These are phyloP conservation scores for Neopestalotiopsis rosae DNA, from an alignment of 2,329 filamentous ascomycete genomes.

Conservation along the genomic window DNA sequence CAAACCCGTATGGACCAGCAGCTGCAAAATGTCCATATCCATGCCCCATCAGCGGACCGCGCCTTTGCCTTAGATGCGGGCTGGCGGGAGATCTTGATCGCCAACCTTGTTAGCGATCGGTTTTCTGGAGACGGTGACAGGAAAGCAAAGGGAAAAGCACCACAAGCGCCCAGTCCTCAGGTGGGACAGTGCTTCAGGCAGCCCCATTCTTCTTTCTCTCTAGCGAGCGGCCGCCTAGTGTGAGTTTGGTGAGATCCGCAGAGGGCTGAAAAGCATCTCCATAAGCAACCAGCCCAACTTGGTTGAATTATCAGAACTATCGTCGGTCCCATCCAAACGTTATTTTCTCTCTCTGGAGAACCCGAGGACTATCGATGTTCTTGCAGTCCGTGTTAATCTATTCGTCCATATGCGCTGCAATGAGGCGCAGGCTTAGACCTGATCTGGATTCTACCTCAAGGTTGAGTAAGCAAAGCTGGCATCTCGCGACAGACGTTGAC, in stretches of 20 bases:
- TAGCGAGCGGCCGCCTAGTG: neutral
- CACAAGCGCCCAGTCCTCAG: neutral
- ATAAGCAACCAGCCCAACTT: neutral
- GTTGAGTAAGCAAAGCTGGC: neutral
- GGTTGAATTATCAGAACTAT: neutral
- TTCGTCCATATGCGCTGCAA: neutral
- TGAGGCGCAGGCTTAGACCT: neutral
- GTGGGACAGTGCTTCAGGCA: neutral
- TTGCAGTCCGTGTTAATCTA: neutral
- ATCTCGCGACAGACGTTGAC: neutral
- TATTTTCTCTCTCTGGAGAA: neutral
- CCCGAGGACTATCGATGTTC: neutral
- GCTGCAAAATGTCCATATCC: neutral
- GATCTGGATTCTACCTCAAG: neutral
- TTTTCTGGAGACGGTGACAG: neutral
- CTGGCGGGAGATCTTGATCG: neutral
- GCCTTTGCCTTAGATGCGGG: neutral
- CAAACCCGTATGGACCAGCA: neutral
- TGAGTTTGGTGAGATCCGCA: neutral
- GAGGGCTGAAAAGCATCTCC: neutral
- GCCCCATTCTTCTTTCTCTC: neutral
- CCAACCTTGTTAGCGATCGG: neutral
- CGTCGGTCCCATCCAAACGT: neutral
- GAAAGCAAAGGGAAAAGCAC: neutral
- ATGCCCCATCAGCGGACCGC: neutral